Base-by-base conservation (phyloP, 768 basidiomycete species). In the Boletus vinaceobasis region DNA sequence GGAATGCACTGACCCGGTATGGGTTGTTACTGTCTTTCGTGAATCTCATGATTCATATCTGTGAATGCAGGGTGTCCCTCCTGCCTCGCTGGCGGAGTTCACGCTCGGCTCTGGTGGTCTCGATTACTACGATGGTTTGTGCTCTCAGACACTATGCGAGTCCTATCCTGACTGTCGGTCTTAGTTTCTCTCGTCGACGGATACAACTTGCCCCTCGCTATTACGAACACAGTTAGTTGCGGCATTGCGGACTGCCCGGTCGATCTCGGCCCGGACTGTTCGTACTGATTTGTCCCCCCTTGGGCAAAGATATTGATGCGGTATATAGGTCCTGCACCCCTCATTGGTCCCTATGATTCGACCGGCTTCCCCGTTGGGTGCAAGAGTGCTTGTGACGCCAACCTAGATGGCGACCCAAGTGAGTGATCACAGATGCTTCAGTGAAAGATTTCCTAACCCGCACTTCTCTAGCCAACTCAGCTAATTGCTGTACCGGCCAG, bases 71-170 rank as follows among this genome's bases (percentile, higher is more conserved):
- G 84, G 83, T 47, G 78, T 84, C n/a, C 85, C 86, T 32, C 88
- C 88, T 40, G 86, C 82, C 11, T 78, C 80, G 4, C 71, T 88
- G 36, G 87, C 87, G 1, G 86, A 88, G 60, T 88, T 80, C 72
- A 87, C 83, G n/a, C 68, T 88, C 9, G 75, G 64, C 1, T 62
- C 67, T 40, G 75, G 72, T 13, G 75, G 73, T 44, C 23, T 39
- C 1, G 87, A 88, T 57, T 84, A 73, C 56, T 88, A 86, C 50
- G 85, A 87, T 65, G 80, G 84, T 84, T 48, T 14, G 71, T 48
- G 11, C n/a, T 21, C 23, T 38, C 15, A 21, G 27, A 43, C 23
- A 11, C 9, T 27, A n/a, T n/a, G 6, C 7, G 6, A 23, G 6
- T 9, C 4, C 14, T 29, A 45, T 48, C 11, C 33, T 55, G 38